Percentiles rank a stretch among this genome's conserved stretches.
These are phyloP conservation scores for Penicillium sp. DNA, from an alignment of 2,329 filamentous ascomycete genomes.

Conservation along the genomic window DNA sequence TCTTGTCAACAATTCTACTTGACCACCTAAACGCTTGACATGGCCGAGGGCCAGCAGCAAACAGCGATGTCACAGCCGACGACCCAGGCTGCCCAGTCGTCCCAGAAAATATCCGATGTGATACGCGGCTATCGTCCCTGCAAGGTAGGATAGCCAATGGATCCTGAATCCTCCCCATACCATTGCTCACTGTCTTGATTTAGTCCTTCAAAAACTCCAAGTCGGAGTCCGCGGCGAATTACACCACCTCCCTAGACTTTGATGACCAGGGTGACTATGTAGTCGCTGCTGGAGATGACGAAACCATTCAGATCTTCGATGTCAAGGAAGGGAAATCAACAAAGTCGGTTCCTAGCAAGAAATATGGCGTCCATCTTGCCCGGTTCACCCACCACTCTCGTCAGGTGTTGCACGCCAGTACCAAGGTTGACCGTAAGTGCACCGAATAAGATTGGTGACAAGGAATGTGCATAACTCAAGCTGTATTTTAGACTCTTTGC, in stretches of 20 bases:
- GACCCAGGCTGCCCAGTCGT: constrained; percentile 38
- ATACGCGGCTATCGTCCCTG: constrained; percentile 77
- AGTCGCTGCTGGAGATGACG: constrained; percentile 89
- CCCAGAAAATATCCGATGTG: constrained; percentile 74
- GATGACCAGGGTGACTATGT: constrained; percentile 92
- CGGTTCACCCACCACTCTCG: constrained; percentile 91
- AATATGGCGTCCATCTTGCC: constrained; percentile 93
- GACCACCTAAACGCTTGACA: constrained; percentile 14
- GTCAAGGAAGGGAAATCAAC: constrained; percentile 86
- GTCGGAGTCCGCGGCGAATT: constrained; percentile 51
- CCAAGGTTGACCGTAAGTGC: constrained; percentile 79
- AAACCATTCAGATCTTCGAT: constrained; percentile 94
- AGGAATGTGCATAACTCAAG: neutral
- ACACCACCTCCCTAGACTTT: constrained; percentile 90
- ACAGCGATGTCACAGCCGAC: constrained; percentile 29
- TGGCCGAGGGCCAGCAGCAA: constrained; percentile 36
- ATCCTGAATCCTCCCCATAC: constrained; percentile 7
- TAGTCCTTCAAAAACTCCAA: constrained; percentile 43
- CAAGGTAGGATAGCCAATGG: constrained; percentile 60
- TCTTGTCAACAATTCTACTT: constrained; percentile 3
- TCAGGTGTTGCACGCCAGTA: constrained; percentile 93
- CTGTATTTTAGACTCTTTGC: constrained; percentile 63
- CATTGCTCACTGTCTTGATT: constrained; percentile 8
- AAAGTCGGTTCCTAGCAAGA: constrained; percentile 90
- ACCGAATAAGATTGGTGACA: neutral